Percentiles rank a stretch among this genome's conserved stretches.
Conservation (phyloP, 306 rosid genomes). For the Malus fusca region DNA sequence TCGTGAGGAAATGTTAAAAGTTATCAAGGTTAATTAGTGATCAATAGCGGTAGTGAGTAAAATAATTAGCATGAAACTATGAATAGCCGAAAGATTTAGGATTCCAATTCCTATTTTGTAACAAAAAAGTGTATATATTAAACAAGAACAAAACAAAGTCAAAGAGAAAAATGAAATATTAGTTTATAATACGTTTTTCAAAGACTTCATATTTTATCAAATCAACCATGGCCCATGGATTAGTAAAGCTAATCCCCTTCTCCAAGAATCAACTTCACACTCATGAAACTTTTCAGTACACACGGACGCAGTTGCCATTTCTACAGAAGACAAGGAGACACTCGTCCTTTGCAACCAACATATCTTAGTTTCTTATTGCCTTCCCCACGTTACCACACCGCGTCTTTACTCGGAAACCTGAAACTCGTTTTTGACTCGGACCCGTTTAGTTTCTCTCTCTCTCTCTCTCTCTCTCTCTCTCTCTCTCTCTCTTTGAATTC, state of each 20-base stretch:
- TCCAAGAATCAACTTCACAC: background rate
- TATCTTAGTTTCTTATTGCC: background rate
- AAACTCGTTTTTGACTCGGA: slow-evolving; percentile 30
- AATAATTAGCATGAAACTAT: background rate
- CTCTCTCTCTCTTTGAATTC: background rate
- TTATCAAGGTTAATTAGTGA: no score
- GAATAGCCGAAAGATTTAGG: background rate
- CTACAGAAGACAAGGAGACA: background rate
- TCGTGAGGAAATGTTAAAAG: no score
- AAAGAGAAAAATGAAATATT: background rate
- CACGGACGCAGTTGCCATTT: slow-evolving; percentile 13
- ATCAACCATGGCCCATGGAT: background rate
- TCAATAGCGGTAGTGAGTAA: no score
- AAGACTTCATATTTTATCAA: background rate
- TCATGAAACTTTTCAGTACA: background rate
- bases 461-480: no score
- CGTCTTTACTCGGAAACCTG: slow-evolving; percentile 26
- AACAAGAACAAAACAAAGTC: background rate
- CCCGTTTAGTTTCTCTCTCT: background rate
- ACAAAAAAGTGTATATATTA: background rate
- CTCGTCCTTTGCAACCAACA: background rate
- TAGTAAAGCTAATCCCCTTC: background rate
- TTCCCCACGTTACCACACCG: slow-evolving; percentile 20
- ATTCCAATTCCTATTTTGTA: no score
- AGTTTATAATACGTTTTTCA: background rate